Conservation (phyloP, 306 rosid genomes). For the Psophocarpus tetragonolobus region DNA sequence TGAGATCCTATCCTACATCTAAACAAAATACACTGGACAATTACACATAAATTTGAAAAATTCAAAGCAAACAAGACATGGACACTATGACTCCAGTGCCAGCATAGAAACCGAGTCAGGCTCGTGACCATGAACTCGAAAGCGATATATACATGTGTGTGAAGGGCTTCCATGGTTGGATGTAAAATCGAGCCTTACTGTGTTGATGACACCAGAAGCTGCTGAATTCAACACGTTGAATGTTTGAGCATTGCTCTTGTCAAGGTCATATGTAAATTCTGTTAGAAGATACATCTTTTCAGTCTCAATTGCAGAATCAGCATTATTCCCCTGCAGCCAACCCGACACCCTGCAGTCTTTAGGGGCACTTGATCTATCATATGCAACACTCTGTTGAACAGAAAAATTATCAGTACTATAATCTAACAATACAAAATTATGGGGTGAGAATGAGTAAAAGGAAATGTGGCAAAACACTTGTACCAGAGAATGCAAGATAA, state of each 20-base stretch:
- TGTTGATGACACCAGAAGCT: constrained; percentile 53
- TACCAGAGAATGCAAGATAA: background rate
- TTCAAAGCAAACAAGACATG: constrained; percentile 11
- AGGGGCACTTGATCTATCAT: constrained; percentile 85
- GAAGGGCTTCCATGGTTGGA: constrained; percentile 91
- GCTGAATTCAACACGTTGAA: constrained; percentile 53
- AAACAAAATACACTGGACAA: constrained; percentile 35
- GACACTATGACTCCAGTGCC: constrained; percentile 49
- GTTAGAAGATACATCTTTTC: constrained; percentile 57
- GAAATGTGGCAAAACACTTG: background rate
- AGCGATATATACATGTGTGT: constrained; percentile 92
- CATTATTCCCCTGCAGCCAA: constrained; percentile 64
- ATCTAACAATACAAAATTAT: background rate
- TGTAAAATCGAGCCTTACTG: constrained; percentile 76
- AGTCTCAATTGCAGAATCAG: constrained; percentile 35
- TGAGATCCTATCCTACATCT: constrained; percentile 46
- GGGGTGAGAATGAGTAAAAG: background rate
- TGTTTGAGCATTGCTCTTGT: constrained; percentile 96
- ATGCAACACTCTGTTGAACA: constrained; percentile 79
- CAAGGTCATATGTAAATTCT: constrained; percentile 80
- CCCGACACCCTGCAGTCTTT: constrained; percentile 89
- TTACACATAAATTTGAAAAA: constrained; percentile 30
- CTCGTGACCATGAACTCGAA: constrained; percentile 87
- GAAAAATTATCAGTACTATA: constrained; percentile 16
- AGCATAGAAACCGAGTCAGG: constrained; percentile 63